Base-by-base conservation (phyloP, 768 basidiomycete genomes). In the Calocybe indica region DNA sequence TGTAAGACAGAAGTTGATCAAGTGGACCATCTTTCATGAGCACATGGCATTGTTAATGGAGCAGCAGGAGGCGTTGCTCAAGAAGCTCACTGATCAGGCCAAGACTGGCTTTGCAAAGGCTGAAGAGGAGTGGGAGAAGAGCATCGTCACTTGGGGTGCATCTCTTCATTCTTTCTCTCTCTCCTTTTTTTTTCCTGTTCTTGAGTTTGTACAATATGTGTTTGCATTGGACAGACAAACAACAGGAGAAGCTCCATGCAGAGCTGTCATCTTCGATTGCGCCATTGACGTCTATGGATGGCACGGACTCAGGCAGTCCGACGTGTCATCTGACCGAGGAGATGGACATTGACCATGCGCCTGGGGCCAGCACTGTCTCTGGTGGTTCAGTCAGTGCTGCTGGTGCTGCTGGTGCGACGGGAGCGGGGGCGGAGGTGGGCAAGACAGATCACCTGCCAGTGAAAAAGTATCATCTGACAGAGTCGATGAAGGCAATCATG, bases 11-110 rank as follows among this genome's bases (percentile, higher is more conserved):
- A 97, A 96, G 83, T 77, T 97, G 40, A 88, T 93, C 64, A 92
- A 92, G 61, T 81, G 92, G 6, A 88, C 88, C n/a, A 79, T 93
- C 9, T 93, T 85, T 66, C 59, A 65, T 0, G 85, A 87, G 7
- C 92, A 94, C 56, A 73, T 78, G 46, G 72, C 74, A 37, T 70
- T 88, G 28, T 69, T 94, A 5, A 71, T 73, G 0, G 74, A 82
- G 47, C 74, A 82, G 39, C 88, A 92, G 61, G 83, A 86, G 0
- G 74, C 76, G 29, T 66, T 91, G 0, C 68, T 96, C 3, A 68
- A 64, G 5, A 77, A 86, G 57, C 76, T 97, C 4, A 68, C 68
- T 38, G 63, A 64, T 7, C 68, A 85, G 35, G 83, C 91, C 0
- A 67, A 78, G 10, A 79, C 79, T 0, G 83, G 83, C 0, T 88